Evolutionary conservation across 2,329 filamentous ascomycete genomes (phyloP), one percentile per base, ranked within the genome.

Genomic region (Exophiala sideris): DNA sequence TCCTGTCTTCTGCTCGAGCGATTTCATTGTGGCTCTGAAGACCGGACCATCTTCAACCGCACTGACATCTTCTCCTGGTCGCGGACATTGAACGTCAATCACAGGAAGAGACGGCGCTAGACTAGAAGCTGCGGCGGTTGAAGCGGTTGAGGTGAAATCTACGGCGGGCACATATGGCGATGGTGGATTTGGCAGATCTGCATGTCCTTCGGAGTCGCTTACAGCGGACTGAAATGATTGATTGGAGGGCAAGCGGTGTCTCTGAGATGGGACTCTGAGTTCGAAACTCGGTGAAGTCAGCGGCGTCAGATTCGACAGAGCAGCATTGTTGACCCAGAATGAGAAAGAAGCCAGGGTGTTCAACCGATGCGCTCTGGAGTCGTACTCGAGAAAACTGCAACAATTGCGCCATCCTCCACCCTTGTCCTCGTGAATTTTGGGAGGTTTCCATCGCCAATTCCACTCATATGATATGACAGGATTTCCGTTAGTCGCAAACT

Each of bases 301-400:
- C 62, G 76, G 83, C 4, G 87, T 86, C 3, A 67, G 67, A n/a
- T 67, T 56, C 12, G 66, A 57, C 39, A 68, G 64, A 11, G 66
- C 57, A 44, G 68, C 66, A 86, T 88, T 92, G 64, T 92, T 82
- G 54, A 97, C 91, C 87, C 90, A 99, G 69, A 96, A 97, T 4
- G 89, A 91, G 73, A 99, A 97, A 68, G 85, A 91, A 11, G 89
- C 91, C 50, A 99, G 80, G 3, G 91, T 92, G 64, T 95, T 85
- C 56, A 99, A 75, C 60, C 87, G 84, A 73, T 99, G 94, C 33
- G 91, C 90, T 63, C 92, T 84, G 67, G 94, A 88, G 71, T 99
- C 91, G 68, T 99, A 99, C 72, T 99, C 94, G 64, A 97, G 87
- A 73, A 99, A 96, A 70, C 90, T 96, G 78, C 94, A 97, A 64